Percentiles rank a stretch among this genome's conserved stretches.
These are phyloP conservation scores for Xylariaceae sp. DNA, from an alignment of 2,329 filamentous ascomycete genomes.

Conservation along the genomic window DNA sequence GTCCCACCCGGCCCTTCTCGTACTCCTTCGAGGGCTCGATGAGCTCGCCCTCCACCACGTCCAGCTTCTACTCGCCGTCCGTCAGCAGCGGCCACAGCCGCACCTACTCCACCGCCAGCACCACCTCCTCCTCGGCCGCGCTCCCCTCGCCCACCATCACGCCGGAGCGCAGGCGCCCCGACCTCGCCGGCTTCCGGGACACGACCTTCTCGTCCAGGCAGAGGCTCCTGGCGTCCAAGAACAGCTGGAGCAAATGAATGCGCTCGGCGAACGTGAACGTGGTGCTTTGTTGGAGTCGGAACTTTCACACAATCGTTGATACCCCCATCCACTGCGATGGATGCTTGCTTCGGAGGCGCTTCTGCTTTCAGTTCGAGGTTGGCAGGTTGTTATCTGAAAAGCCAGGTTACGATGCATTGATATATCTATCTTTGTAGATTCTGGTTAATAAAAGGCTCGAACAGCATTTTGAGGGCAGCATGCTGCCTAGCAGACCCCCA, in stretches of 20 bases:
- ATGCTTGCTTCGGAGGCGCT: too few relatives aligned
- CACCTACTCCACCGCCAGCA: conserved; percentile 15
- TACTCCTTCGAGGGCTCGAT: conserved; percentile 8
- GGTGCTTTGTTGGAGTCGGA: too few relatives aligned
- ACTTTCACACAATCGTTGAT: too few relatives aligned
- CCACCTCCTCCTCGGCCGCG: conserved; percentile 10
- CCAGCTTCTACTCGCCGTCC: conserved; percentile 16
- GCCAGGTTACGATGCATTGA: too few relatives aligned
- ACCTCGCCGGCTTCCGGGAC: conserved; percentile 14
- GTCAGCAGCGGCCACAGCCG: conserved; percentile 5
- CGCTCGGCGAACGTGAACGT: too few relatives aligned
- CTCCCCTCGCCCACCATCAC: conserved; percentile 7
- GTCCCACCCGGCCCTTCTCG: conserved; percentile 1
- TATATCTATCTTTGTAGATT: too few relatives aligned
- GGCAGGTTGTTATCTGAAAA: too few relatives aligned
- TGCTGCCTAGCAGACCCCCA: too few relatives aligned
- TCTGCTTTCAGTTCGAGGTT: too few relatives aligned
- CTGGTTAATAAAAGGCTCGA: too few relatives aligned
- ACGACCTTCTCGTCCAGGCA: conserved; percentile 18
- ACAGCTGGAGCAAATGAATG: conserved; percentile 3
- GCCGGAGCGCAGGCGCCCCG: conserved; percentile 12
- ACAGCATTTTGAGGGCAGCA: too few relatives aligned
- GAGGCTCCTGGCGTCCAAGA: conserved; percentile 7
- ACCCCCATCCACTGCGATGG: too few relatives aligned
- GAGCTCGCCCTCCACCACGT: conserved; percentile 14